Evolutionary conservation across 2,329 filamentous ascomycete species (phyloP).

Genomic region (Pestalotiopsis sp.): DNA sequence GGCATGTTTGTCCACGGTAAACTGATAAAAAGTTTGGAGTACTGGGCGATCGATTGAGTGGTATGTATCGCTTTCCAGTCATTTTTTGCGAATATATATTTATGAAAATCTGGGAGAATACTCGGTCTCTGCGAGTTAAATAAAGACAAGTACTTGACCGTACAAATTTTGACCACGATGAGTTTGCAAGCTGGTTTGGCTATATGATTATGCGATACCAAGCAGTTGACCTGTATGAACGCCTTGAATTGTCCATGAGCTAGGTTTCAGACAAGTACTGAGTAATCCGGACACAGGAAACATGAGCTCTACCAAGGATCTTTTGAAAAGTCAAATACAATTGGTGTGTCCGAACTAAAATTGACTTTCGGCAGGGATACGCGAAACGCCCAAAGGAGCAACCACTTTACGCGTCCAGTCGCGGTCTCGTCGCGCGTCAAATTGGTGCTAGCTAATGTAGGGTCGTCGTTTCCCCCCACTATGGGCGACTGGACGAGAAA

Average conservation of each 20-base stretch:
- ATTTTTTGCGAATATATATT: neutral
- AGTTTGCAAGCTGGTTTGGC: neutral
- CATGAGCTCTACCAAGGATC: no score
- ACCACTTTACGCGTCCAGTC: conserved; percentile 5
- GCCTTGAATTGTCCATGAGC: no score
- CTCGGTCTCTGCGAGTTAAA: neutral
- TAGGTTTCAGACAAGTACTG: no score
- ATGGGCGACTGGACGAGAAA: neutral
- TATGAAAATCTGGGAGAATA: neutral
- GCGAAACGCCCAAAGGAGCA: neutral
- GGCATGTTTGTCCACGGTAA: neutral
- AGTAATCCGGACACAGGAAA: no score
- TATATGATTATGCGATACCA: no score
- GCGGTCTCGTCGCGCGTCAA: neutral
- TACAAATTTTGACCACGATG: neutral
- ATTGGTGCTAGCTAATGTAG: neutral
- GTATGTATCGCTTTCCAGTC: neutral
- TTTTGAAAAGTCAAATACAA: neutral
- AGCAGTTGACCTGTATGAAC: no score
- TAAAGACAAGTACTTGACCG: neutral
- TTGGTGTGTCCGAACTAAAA: neutral
- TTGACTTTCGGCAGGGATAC: neutral
- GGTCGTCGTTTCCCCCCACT: neutral
- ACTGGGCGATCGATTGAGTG: neutral
- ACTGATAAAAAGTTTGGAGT: neutral